phyloP scores from a whole-genome alignment of 2,329 filamentous ascomycete genomes.

The Fragosphaeria purpurea region DNA sequence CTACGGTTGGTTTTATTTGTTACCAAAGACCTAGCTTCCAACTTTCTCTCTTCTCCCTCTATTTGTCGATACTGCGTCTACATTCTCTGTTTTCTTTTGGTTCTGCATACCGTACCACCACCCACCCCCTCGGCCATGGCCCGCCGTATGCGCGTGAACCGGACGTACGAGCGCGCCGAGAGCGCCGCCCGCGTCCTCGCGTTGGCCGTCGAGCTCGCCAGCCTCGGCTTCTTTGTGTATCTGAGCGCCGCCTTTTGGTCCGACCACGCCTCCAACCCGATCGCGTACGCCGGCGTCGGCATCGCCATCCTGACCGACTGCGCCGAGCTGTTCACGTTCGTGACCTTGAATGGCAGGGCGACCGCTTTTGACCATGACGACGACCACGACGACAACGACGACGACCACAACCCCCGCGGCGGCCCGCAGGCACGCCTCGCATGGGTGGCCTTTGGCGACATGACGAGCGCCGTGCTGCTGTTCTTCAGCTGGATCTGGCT shows the following conservation, averaged over 20 bases:
- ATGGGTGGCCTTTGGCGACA: neutral
- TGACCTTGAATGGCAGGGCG: neutral
- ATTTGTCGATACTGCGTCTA: too few relatives aligned
- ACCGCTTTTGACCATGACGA: too few relatives aligned
- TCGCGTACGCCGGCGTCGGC: neutral
- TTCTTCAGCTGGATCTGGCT: slow-evolving; percentile 3
- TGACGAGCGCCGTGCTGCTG: neutral
- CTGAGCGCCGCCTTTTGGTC: neutral
- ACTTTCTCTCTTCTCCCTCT: too few relatives aligned
- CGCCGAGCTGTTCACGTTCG: neutral
- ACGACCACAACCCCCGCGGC: neutral
- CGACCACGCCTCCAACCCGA: slow-evolving; percentile 1
- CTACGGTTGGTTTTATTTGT: too few relatives aligned
- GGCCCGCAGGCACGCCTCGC: neutral
- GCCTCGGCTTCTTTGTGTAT: neutral
- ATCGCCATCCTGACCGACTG: neutral
- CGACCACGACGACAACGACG: too few relatives aligned
- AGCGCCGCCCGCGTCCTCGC: neutral
- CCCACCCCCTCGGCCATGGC: neutral
- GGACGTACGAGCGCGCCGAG: neutral
- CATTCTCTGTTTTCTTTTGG: too few relatives aligned
- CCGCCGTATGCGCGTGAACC: neutral
- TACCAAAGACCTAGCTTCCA: too few relatives aligned
- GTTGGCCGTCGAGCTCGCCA: neutral
- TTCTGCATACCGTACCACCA: neutral